phyloP scores from a whole-genome alignment of 805 yeast genomes.

The Pichia kluyveri region DNA sequence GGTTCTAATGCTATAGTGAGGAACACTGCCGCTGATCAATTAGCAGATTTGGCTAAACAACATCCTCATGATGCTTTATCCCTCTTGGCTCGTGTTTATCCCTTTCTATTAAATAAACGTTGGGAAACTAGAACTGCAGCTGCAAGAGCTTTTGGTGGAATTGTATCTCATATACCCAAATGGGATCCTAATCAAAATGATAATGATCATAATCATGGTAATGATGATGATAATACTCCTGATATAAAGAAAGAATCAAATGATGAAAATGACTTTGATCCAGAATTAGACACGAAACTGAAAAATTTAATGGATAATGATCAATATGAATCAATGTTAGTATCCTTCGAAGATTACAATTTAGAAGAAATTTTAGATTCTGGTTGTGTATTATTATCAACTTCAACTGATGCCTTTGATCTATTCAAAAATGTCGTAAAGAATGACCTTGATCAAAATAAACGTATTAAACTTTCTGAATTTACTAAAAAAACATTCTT shows the following conservation, averaged over 20 bases:
- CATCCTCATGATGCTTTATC: conserved; percentile 90
- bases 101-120: conserved; percentile 68
- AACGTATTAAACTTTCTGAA: conserved; percentile 21
- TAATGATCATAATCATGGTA: conserved; percentile 12
- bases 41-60: conserved; percentile 85
- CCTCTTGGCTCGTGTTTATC: conserved; percentile 80
- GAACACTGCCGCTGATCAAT: conserved; percentile 94
- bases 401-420: conserved; percentile 40
- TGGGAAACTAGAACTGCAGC: conserved; percentile 98
- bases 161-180: conserved; percentile 61
- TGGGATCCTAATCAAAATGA: conserved; percentile 71
- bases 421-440: conserved; percentile 8
- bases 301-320: conserved; percentile 26
- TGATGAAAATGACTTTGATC: conserved; percentile 8
- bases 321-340: conserved; percentile 37
- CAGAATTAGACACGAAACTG: conserved; percentile 23
- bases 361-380: conserved; percentile 39
- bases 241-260: conserved; percentile 10
- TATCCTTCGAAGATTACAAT: conserved; percentile 43
- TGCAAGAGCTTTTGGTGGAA: conserved; percentile 90
- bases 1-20: conserved; percentile 92
- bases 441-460: background rate
- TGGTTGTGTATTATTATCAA: conserved; percentile 52
- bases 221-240: conserved; percentile 13
- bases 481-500: conserved; percentile 24